Evolutionary conservation across 495 filamentous ascomycete species (phyloP), one percentile per base, ranked within the genome.

Genomic region (Durotheca rogersii): DNA sequence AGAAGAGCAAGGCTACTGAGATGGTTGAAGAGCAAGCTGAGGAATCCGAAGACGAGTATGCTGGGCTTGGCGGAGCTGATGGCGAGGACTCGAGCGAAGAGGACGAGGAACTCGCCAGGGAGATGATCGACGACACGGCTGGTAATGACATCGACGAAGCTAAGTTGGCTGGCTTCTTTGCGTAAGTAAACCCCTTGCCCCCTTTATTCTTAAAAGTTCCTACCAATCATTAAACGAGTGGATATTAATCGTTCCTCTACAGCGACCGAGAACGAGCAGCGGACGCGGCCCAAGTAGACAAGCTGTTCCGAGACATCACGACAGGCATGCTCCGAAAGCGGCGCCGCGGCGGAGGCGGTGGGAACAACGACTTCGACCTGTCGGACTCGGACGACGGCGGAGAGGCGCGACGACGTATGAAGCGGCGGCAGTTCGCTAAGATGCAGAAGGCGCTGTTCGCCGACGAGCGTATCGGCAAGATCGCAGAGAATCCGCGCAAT

Each of bases 1-100:
- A 84, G 60, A 93, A 85, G 64, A 94, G 88, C 68, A 87, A 90
- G 59, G 91, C 90, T 0, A 90, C 83, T 46, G 84, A 84, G 10
- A 89, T 95, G 74, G 73, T 99, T 12, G 80, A 97, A 51, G 93
- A 97, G 53, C 89, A 93, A 60, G 93, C 93, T 30, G 89, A 93
- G 58, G 93, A 99, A 72, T 97, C 94, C 0, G 94, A 97, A 64
- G 93, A 99, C 64, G 93, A 99, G 66, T 99, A 96, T 64, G 93
- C 91, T 23, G 94, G 94, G 1, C 74, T 97, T 31, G 94, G 94
- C 36, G 93, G 93, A 32, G 86, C 78, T 3, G 90, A 89, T 66
- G 90, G 92, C 39, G 94, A 98, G 50, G 89, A 90, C 30, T 86
- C 83, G 39, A 81, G 74, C 16, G 84, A 85, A 29, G 88, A 89